A percentile compares a stretch with the other conserved stretches of the same genome.
Evolutionary conservation across 2,329 filamentous ascomycete genomes (phyloP).

Genomic region (Pseudonectria buxi): DNA sequence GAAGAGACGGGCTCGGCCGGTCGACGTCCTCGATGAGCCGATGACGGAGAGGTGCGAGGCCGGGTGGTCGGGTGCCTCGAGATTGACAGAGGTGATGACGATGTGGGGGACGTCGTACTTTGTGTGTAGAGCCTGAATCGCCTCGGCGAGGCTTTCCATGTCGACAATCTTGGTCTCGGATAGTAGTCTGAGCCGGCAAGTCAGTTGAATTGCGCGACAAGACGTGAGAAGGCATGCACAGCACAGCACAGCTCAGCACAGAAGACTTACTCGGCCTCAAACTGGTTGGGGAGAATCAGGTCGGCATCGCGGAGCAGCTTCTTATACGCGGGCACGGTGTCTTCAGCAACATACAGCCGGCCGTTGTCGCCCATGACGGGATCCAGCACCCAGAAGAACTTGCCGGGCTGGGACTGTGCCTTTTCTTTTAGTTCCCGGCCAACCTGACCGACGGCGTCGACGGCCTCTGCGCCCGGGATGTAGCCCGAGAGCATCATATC

Average conservation of each 20-base stretch:
- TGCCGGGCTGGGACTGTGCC: constrained; percentile 55
- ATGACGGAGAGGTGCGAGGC: constrained; percentile 59
- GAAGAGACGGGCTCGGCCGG: constrained; percentile 71
- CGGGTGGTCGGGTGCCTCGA: constrained; percentile 48
- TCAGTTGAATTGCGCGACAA: constrained; percentile 1
- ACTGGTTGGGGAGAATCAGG: constrained; percentile 91
- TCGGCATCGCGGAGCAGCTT: constrained; percentile 73
- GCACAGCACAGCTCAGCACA: no score
- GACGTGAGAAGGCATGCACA: neutral
- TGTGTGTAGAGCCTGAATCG: constrained; percentile 71
- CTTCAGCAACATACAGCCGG: constrained; percentile 80
- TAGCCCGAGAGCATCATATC: constrained; percentile 95
- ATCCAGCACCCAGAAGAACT: constrained; percentile 95
- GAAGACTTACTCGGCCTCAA: constrained; percentile 80
- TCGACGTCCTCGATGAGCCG: constrained; percentile 64
- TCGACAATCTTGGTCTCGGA: constrained; percentile 79
- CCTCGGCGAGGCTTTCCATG: constrained; percentile 62
- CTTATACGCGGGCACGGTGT: constrained; percentile 89
- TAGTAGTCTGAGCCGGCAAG: constrained; percentile 55
- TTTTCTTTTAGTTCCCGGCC: constrained; percentile 70
- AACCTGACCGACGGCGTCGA: constrained; percentile 78
- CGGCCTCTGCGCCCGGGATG: constrained; percentile 77
- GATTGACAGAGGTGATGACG: constrained; percentile 81
- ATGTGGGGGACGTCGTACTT: constrained; percentile 76
- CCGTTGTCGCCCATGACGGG: constrained; percentile 98